Conservation (phyloP, 306 rosid genomes). For the Fagus sylvatica region DNA sequence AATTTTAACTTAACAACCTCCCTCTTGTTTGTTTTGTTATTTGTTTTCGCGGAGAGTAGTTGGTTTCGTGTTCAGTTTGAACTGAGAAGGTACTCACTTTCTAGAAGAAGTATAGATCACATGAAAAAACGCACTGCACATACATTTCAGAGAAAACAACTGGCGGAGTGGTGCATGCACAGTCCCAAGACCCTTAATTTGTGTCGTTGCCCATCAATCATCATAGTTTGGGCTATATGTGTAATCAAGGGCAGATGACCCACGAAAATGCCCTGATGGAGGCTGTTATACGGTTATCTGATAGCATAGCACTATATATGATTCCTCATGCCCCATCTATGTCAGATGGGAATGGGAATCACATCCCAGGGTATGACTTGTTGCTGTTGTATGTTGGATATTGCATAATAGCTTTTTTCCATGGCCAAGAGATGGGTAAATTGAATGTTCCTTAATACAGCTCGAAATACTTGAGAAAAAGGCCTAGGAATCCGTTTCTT, state of each 20-base stretch:
- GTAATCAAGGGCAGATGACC: background rate
- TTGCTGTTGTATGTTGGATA: conserved; percentile 11
- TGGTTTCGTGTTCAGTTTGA: no score
- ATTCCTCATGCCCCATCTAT: conserved; percentile 29
- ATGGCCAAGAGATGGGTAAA: conserved; percentile 44
- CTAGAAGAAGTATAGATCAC: background rate
- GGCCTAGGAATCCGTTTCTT: conserved; percentile 43
- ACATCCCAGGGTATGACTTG: conserved; percentile 23
- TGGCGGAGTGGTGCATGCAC: background rate
- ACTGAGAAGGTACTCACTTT: no score
- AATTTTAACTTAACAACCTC: no score
- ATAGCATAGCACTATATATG: conserved; percentile 5
- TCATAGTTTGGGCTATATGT: background rate
- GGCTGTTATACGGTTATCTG: conserved; percentile 24
- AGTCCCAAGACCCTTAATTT: background rate
- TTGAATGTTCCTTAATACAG: conserved; percentile 33
- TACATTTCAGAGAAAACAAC: background rate
- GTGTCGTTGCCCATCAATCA: conserved; percentile 9
- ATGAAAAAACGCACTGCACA: background rate
- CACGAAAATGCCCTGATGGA: conserved; percentile 36
- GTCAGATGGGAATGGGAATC: conserved; percentile 31
- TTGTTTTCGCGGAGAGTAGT: no score
- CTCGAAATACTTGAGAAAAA: conserved; percentile 33
- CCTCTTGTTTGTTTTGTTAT: no score
- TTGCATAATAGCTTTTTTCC: conserved; percentile 46